phyloP scores from a whole-genome alignment of 2,329 filamentous ascomycete species.

The Diaporthe velutina region DNA sequence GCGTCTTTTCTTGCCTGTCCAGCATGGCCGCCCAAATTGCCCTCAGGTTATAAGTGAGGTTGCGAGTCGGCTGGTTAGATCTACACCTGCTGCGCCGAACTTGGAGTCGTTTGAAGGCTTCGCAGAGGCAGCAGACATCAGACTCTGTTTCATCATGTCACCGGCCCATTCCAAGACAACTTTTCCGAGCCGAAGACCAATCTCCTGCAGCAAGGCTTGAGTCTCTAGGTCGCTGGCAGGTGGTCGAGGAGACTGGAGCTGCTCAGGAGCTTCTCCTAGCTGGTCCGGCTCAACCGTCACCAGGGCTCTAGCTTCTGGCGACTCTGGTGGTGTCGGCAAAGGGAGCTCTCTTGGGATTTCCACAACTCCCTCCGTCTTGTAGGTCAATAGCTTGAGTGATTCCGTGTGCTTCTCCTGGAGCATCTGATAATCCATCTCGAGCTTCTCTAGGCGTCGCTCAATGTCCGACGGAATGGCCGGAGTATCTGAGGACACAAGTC shows the following conservation, averaged over 20 bases:
- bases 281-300: background rate
- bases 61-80: constrained; percentile 24
- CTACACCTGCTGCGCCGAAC: background rate
- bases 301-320: background rate
- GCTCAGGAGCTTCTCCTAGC: background rate
- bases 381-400: constrained; percentile 23
- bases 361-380: background rate
- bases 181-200: constrained; percentile 35
- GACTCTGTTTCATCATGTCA: constrained; percentile 37
- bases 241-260: background rate
- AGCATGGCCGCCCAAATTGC: too few species aligned
- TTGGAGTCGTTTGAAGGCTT: constrained; percentile 2
- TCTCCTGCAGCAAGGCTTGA: constrained; percentile 23
- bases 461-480: constrained; percentile 9
- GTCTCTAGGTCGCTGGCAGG: constrained; percentile 11
- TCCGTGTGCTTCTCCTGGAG: constrained; percentile 33
- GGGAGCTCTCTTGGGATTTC: constrained; percentile 8
- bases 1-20: background rate
- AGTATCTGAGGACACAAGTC: background rate
- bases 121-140: constrained; percentile 19
- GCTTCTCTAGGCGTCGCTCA: constrained; percentile 36
- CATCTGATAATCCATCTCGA: constrained; percentile 35
- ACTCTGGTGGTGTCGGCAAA: background rate
- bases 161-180: constrained; percentile 38
- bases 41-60: constrained; percentile 12